A percentile compares a stretch with the other conserved stretches of the same genome.
phyloP scores from a whole-genome alignment of 768 basidiomycete genomes.

The Cystoderma amianthinum region DNA sequence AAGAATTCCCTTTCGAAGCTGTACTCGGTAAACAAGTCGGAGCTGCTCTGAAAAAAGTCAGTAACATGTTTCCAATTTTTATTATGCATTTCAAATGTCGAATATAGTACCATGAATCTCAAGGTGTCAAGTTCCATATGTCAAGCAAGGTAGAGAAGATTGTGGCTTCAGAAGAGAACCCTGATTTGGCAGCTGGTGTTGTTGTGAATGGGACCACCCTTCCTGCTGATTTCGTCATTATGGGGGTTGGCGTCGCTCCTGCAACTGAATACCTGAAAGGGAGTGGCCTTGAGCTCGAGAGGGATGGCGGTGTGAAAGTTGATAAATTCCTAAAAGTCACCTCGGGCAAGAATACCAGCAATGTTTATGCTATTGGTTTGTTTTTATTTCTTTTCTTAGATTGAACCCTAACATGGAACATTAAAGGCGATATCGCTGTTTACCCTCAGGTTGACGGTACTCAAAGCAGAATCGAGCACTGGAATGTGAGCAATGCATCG shows the following conservation, averaged over 20 bases:
- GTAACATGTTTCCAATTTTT: background rate
- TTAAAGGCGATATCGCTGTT: constrained; percentile 69
- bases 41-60: constrained; percentile 66
- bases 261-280: constrained; percentile 74
- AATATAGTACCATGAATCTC: constrained; percentile 65
- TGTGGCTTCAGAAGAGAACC: constrained; percentile 42
- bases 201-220: constrained; percentile 57
- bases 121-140: constrained; percentile 86
- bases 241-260: constrained; percentile 84
- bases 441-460: constrained; percentile 61
- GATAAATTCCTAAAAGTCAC: constrained; percentile 66
- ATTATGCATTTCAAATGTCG: background rate
- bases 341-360: constrained; percentile 30
- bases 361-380: constrained; percentile 67
- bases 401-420: background rate
- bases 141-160: constrained; percentile 62
- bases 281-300: constrained; percentile 65
- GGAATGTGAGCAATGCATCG: no score
- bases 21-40: constrained; percentile 81
- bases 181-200: constrained; percentile 56
- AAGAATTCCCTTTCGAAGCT: constrained; percentile 72
- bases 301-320: constrained; percentile 71
- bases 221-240: constrained; percentile 70
- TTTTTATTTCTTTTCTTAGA: constrained; percentile 1
- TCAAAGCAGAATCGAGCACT: constrained; percentile 73